Conservation (phyloP, 176 grass and related monocot genomes). For the Pharus latifolius region DNA sequence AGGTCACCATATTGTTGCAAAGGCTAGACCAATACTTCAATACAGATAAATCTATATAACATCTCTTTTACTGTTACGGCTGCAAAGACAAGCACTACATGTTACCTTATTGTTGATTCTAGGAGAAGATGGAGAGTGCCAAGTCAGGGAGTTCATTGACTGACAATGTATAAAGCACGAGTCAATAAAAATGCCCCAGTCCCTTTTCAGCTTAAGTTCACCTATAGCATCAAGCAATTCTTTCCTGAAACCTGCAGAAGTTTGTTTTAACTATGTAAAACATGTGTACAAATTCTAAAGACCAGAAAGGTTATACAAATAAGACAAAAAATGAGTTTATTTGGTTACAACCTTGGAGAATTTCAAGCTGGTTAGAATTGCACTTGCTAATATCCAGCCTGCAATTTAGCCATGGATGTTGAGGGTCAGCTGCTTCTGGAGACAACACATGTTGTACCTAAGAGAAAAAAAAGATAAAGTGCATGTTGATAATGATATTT, state of each 20-base stretch:
- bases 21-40: not conserved
- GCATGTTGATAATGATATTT: not conserved
- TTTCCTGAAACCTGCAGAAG: constrained; percentile 50
- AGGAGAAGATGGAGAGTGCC: constrained; percentile 54
- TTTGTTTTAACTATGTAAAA: not conserved
- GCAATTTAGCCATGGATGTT: constrained; percentile 51
- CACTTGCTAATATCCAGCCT: constrained; percentile 72
- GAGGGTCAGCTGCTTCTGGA: constrained; percentile 47
- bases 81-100: not conserved
- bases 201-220: constrained; percentile 35
- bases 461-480: constrained; percentile 15
- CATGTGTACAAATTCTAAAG: not conserved
- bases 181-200: constrained; percentile 64
- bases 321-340: not conserved
- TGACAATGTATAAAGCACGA: constrained; percentile 81
- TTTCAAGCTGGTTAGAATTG: constrained; percentile 40
- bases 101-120: constrained; percentile 61
- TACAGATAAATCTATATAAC: not conserved
- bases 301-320: not conserved
- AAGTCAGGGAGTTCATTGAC: constrained; percentile 37
- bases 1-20: not conserved
- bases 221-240: constrained; percentile 26
- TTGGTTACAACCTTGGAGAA: constrained; percentile 69
- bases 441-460: constrained; percentile 74
- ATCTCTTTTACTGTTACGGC: not conserved